These are phyloP conservation scores for Chamaenerion angustifolium DNA, from an alignment of 345 rosid species.

Conservation along the genomic window DNA sequence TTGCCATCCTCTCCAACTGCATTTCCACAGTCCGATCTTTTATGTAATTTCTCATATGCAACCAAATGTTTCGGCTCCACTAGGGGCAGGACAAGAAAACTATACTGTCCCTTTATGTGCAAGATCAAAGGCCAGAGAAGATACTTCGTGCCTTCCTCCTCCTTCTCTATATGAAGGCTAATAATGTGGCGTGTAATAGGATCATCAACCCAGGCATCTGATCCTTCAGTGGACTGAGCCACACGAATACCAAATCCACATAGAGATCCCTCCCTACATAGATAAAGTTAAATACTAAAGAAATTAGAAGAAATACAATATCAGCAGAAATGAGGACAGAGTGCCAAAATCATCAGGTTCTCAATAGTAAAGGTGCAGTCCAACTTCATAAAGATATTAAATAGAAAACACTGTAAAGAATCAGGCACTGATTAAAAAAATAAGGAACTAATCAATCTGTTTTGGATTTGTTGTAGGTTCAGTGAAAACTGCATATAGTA, in stretches of 20 bases:
- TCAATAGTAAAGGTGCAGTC: too few relatives aligned
- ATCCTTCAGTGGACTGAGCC: slow-evolving; percentile 52
- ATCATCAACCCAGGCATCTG: slow-evolving; percentile 95
- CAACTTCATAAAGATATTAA: not conserved
- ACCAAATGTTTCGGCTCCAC: slow-evolving; percentile 59
- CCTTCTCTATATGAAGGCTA: slow-evolving; percentile 39
- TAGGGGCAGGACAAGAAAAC: slow-evolving; percentile 57
- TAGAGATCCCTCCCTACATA: slow-evolving; percentile 64
- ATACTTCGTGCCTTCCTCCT: slow-evolving; percentile 29
- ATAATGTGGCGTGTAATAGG: slow-evolving; percentile 72
- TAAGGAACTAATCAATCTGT: too few relatives aligned
- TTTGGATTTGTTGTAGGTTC: too few relatives aligned
- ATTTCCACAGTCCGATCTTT: slow-evolving; percentile 70
- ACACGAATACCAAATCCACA: slow-evolving; percentile 69
- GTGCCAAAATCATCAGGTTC: too few relatives aligned
- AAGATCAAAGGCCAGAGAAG: slow-evolving; percentile 69
- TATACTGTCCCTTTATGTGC: slow-evolving; percentile 50
- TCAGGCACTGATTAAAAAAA: too few relatives aligned
- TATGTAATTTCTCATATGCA: slow-evolving; percentile 34
- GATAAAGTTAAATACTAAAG: slow-evolving; percentile 1
- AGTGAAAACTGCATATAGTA: too few relatives aligned
- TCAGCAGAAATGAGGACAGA: too few relatives aligned
- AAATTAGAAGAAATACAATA: not conserved
- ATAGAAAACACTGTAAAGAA: not conserved
- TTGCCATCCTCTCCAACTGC: slow-evolving; percentile 50